Evolutionary conservation across 2,329 filamentous ascomycete species (phyloP).

Genomic region (Sphaceloma murrayae): DNA sequence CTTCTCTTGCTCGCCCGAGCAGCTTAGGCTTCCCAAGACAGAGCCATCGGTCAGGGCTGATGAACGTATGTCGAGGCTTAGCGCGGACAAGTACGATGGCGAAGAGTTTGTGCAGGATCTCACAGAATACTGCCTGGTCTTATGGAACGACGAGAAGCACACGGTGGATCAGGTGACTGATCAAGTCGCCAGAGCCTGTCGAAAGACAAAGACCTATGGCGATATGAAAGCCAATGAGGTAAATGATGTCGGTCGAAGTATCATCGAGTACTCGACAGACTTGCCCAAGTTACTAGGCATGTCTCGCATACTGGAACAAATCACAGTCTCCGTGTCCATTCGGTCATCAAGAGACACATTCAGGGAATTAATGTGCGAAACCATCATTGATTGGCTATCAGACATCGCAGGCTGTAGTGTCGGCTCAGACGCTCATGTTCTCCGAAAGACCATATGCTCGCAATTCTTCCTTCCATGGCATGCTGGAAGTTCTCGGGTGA

Average conservation of each 20-base stretch:
- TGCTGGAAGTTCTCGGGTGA: conserved; percentile 71
- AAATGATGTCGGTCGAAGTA: conserved; percentile 76
- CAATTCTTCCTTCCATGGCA: conserved; percentile 84
- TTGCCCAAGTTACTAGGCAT: conserved; percentile 64
- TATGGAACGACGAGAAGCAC: conserved; percentile 99
- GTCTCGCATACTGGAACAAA: conserved; percentile 82
- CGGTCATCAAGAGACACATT: conserved; percentile 90
- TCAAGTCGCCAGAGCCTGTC: conserved; percentile 83
- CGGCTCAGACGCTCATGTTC: conserved; percentile 65
- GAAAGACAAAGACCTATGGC: conserved; percentile 59
- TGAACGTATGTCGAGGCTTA: conserved; percentile 68
- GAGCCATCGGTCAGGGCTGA: conserved; percentile 71
- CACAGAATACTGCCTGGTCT: conserved; percentile 68
- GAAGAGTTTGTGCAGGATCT: conserved; percentile 51
- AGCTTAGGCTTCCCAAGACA: conserved; percentile 77
- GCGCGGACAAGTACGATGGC: conserved; percentile 58
- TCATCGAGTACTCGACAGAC: conserved; percentile 67
- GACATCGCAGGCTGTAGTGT: conserved; percentile 88
- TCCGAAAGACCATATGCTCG: conserved; percentile 77
- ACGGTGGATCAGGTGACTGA: conserved; percentile 84
- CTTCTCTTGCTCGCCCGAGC: conserved; percentile 93
- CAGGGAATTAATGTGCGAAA: conserved; percentile 96
- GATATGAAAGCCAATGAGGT: conserved; percentile 73
- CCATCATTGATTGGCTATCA: conserved; percentile 89
- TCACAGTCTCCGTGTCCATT: conserved; percentile 92